Conservation (phyloP, 2,329 filamentous ascomycete species). For the Penicillium sp. region DNA sequence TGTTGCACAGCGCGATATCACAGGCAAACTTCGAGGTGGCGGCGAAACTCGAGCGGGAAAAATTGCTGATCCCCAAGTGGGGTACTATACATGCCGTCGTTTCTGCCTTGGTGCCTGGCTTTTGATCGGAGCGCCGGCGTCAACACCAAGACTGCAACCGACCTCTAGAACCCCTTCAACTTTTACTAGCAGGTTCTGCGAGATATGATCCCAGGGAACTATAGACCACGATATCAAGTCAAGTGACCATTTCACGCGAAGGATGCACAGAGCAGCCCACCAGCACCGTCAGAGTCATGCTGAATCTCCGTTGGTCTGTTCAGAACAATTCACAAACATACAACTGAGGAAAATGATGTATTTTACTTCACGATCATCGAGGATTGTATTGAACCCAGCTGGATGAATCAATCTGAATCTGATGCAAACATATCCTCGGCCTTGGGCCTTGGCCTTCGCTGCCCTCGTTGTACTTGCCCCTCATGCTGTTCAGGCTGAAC, state of each 20-base stretch:
- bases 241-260: no score
- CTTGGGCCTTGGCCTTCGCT: conserved; percentile 58
- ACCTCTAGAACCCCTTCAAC: no score
- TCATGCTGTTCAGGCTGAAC: conserved; percentile 16
- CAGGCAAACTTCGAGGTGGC: conserved; percentile 1
- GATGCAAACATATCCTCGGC: conserved; percentile 86
- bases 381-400: conserved; percentile 9
- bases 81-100: conserved; percentile 20
- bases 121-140: conserved; percentile 6
- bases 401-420: conserved; percentile 46
- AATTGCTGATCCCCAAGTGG: conserved; percentile 15
- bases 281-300: no score
- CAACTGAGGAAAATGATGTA: no score
- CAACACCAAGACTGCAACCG: no score
- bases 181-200: no score
- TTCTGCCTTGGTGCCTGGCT: conserved; percentile 14
- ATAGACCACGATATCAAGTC: no score
- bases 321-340: no score
- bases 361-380: conserved; percentile 11
- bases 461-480: conserved; percentile 27
- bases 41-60: conserved; percentile 11
- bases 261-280: no score
- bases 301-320: no score
- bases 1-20: neutral
- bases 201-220: no score